Conservation (phyloP, 164 flowering plant species). For the Malania oleifera region DNA sequence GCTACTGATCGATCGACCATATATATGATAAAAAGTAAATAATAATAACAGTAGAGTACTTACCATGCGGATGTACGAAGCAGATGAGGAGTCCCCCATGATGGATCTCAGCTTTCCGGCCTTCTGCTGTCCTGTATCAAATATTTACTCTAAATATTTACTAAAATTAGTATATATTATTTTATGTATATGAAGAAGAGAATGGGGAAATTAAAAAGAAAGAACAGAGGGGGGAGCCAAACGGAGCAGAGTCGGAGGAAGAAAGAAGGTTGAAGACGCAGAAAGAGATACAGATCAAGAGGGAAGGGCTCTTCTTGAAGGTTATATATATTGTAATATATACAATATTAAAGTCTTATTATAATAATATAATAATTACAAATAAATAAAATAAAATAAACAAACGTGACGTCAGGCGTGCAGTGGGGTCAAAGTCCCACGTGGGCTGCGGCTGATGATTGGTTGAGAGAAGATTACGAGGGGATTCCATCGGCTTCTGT, state of each 20-base stretch:
- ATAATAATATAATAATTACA: not conserved
- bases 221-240: not conserved
- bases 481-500: constrained; percentile 21
- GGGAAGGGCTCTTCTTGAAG: no score
- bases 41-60: not conserved
- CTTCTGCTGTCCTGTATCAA: no score
- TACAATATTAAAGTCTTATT: not conserved
- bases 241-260: not conserved
- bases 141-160: not conserved
- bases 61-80: constrained; percentile 56
- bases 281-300: no score
- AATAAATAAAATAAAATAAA: not conserved
- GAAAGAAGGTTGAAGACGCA: not conserved
- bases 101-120: not conserved
- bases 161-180: no score
- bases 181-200: no score
- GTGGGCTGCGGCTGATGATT: constrained; percentile 46
- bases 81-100: constrained; percentile 37
- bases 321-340: no score
- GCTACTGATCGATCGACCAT: not conserved
- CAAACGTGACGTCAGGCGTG: no score
- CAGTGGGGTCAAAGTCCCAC: constrained; percentile 53
- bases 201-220: not conserved
- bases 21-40: not conserved
- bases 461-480: constrained; percentile 50